These are phyloP conservation scores for Chimonanthus praecox DNA, from an alignment of 164 flowering plant species.

Conservation along the genomic window DNA sequence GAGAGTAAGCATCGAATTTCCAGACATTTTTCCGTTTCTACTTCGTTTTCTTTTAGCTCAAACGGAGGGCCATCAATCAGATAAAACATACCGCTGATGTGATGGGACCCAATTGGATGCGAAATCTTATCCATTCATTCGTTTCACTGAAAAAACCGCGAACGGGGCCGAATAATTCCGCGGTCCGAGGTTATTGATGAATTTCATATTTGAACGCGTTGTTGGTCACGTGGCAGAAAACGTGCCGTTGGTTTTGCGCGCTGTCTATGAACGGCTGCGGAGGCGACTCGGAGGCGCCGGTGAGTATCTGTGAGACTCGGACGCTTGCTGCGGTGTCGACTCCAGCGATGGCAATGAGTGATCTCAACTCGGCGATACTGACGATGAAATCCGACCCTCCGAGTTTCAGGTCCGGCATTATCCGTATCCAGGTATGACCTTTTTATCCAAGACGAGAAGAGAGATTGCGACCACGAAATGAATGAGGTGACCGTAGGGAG, in stretches of 20 bases:
- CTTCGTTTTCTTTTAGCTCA: neutral
- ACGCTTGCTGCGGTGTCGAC: constrained; percentile 48
- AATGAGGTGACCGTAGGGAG: neutral
- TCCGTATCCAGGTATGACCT: constrained; percentile 55
- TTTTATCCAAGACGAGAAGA: neutral
- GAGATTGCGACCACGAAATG: neutral
- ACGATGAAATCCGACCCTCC: constrained; percentile 44
- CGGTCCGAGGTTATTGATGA: neutral
- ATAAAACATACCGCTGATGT: neutral
- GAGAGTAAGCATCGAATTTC: neutral
- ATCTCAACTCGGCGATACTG: constrained; percentile 41
- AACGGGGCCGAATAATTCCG: no score
- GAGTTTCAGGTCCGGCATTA: constrained; percentile 46
- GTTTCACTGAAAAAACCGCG: neutral
- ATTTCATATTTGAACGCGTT: neutral
- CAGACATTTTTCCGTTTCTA: neutral
- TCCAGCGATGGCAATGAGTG: constrained; percentile 44
- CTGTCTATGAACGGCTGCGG: constrained; percentile 73
- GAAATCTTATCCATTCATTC: neutral
- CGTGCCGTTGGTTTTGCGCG: constrained; percentile 9
- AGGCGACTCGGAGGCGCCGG: constrained; percentile 33
- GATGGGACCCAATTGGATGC: neutral
- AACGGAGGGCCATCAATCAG: no score
- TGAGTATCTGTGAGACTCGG: constrained; percentile 52
- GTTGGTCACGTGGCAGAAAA: neutral